Evolutionary conservation across 768 basidiomycete species (phyloP), one percentile per base, ranked within the genome.

Genomic region (Coprinellus micaceus): DNA sequence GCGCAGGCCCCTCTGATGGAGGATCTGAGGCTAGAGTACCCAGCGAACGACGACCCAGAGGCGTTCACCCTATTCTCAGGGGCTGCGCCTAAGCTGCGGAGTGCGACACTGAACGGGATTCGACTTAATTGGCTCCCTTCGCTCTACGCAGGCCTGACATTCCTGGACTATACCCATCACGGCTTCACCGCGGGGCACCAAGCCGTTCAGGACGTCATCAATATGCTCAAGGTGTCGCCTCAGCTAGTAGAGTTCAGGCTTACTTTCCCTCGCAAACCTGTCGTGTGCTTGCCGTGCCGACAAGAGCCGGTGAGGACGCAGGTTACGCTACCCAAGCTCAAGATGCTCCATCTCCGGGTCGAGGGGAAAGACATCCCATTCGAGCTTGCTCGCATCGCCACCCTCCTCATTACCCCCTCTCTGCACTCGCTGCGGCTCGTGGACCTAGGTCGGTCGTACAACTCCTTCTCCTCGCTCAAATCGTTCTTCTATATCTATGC

Each of bases 141-240:
- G 10, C 71, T 89, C 30, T 89, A 84, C 61, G 71, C 73, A 37
- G 84, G 85, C 64, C 72, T 89, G 43, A 80, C 78, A 5, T 81
- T 73, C 62, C 75, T 90, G 41, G 83, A 89, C 67, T 89, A 88
- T 61, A 83, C 84, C 1, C 87, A 89, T 61, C 87, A 88, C 57
- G 82, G 83, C 21, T 86, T 88, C 68, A 86, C 78, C 37, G 69
- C 66, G 19, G 86, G 82, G 4, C 70, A 78, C 57, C 75, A 79
- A 53, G 82, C 84, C 2, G 75, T 83, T 9, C 64, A 75, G 26
- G 87, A 89, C 63, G 71, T 88, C 45, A 63, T 85, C 39, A 72
- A 74, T 25, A 82, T 88, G 68, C 71, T 90, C 25, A 69, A 74
- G 56, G 73, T 86, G 19, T 87, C 82, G 40, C 66, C 69, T 24